phyloP scores from a whole-genome alignment of 176 grass and related monocot species.

The Alopecurus myosuroides region DNA sequence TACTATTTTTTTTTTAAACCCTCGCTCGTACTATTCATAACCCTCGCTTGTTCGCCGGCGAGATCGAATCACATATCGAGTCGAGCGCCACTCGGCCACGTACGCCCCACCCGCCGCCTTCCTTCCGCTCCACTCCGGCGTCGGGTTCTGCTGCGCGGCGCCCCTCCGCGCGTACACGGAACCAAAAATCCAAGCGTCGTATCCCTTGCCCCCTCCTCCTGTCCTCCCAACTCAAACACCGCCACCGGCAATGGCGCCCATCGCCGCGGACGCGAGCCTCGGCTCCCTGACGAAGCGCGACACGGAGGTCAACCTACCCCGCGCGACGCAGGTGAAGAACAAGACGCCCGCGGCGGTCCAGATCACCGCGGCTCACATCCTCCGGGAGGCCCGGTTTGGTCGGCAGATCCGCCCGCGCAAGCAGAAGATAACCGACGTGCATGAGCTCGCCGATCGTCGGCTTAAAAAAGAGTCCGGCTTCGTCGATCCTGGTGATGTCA shows the following conservation, averaged over 20 bases:
- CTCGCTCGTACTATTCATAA: too few relatives aligned
- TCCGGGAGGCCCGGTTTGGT: conserved; percentile 55
- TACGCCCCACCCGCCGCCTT: not conserved
- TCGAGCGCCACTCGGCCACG: not conserved
- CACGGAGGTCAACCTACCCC: conserved; percentile 76
- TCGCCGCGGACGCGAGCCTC: conserved; percentile 30
- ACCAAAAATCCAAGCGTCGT: not conserved
- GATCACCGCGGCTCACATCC: conserved; percentile 89
- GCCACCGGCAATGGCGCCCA: conserved; percentile 34
- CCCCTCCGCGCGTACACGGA: not conserved
- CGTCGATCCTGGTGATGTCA: conserved; percentile 51
- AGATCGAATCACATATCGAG: not conserved
- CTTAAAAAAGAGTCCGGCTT: conserved; percentile 65
- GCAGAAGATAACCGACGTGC: conserved; percentile 67
- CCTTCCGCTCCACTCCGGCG: not conserved
- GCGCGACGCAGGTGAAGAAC: conserved; percentile 74
- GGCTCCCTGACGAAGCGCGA: conserved; percentile 72
- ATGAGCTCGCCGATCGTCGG: conserved; percentile 63
- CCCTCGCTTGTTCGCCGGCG: not conserved
- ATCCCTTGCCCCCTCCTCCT: not conserved
- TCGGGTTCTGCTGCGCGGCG: not conserved
- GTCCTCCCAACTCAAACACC: not conserved
- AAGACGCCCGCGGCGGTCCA: conserved; percentile 66
- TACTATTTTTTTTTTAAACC: too few relatives aligned
- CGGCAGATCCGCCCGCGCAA: conserved; percentile 69